phyloP scores from a whole-genome alignment of 805 yeast genomes.

The Torulaspora franciscae region DNA sequence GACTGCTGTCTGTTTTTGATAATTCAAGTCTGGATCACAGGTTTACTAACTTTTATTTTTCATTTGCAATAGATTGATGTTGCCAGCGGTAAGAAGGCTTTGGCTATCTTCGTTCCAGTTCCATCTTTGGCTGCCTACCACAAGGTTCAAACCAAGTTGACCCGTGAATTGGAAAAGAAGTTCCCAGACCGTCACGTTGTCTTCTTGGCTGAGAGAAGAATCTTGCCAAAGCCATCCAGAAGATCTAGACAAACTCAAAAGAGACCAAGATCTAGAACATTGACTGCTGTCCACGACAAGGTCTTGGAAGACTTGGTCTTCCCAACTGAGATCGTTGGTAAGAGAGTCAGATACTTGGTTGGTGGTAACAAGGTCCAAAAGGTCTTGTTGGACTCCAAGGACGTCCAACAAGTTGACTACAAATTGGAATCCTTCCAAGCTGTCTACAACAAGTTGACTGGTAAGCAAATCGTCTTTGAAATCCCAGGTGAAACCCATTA shows the following conservation, averaged over 20 bases:
- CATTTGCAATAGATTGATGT: conserved; percentile 64
- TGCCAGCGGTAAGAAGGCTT: conserved; percentile 97
- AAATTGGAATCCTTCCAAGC: conserved; percentile 99
- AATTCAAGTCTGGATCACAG: neutral
- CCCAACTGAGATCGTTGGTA: conserved; percentile 99
- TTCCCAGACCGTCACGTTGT: conserved; percentile 99
- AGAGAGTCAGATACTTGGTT: conserved; percentile 97
- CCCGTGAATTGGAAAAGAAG: conserved; percentile 99
- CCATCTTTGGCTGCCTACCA: conserved; percentile 90
- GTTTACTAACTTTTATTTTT: conserved; percentile 18
- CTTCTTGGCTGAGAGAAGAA: conserved; percentile 99
- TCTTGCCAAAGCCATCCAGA: conserved; percentile 98
- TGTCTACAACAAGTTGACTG: conserved; percentile 96
- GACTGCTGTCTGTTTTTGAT: neutral
- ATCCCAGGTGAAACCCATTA: conserved; percentile 53
- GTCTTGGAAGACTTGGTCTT: conserved; percentile 97
- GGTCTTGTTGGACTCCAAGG: conserved; percentile 96
- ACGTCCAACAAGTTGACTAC: conserved; percentile 93
- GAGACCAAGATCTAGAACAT: conserved; percentile 99
- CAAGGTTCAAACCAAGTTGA: conserved; percentile 94
- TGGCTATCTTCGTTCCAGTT: conserved; percentile 96
- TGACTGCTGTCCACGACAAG: conserved; percentile 97
- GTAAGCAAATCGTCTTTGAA: conserved; percentile 99
- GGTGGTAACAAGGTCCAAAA: conserved; percentile 99
- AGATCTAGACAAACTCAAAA: conserved; percentile 89